Conservation (phyloP, 140 eudicot species). For the Bidens hawaiensis region DNA sequence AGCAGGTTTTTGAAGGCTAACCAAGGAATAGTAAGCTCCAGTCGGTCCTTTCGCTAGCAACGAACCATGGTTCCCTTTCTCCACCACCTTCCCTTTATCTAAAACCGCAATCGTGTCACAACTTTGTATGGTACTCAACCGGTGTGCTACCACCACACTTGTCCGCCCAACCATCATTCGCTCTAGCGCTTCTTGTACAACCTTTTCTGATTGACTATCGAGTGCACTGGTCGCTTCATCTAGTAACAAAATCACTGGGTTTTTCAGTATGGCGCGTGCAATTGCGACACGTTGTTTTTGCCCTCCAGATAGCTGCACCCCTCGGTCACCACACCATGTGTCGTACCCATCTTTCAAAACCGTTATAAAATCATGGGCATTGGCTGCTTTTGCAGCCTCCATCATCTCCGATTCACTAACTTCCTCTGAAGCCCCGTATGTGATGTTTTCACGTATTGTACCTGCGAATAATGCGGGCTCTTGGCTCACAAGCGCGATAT, state of each 20-base stretch:
- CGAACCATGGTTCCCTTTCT: constrained; percentile 52
- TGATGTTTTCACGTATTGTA: constrained; percentile 47
- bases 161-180: constrained; percentile 63
- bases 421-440: constrained; percentile 43
- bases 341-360: constrained; percentile 54
- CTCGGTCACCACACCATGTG: constrained; percentile 68
- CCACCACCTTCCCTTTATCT: constrained; percentile 64
- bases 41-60: constrained; percentile 48
- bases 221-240: constrained; percentile 80
- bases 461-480: constrained; percentile 60
- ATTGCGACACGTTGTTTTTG: constrained; percentile 75
- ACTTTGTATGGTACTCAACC: constrained; percentile 56
- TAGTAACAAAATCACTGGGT: constrained; percentile 47
- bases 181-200: constrained; percentile 64
- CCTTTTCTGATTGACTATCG: constrained; percentile 62
- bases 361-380: constrained; percentile 60
- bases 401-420: constrained; percentile 50
- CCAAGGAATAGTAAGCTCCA: constrained; percentile 54
- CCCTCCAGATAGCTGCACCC: constrained; percentile 71
- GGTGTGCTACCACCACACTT: constrained; percentile 63
- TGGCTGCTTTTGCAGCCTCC: constrained; percentile 68
- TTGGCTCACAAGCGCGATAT: constrained; percentile 66
- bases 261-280: constrained; percentile 58
- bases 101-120: constrained; percentile 62
- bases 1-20: constrained; percentile 41